Evolutionary conservation across 768 basidiomycete genomes (phyloP).

Genomic region (Tricholoma hemisulphureum): DNA sequence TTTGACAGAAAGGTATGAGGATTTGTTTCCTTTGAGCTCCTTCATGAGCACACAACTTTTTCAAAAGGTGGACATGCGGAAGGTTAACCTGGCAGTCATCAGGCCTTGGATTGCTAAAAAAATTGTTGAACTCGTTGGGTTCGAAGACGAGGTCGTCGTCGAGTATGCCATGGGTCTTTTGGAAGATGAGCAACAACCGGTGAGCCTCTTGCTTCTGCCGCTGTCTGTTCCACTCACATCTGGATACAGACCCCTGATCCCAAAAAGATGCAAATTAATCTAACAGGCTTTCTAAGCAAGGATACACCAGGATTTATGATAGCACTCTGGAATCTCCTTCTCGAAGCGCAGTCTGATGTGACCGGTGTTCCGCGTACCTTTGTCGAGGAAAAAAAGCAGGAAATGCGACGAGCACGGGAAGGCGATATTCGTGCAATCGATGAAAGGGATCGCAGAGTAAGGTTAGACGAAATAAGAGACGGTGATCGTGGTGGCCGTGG

Average conservation of each 20-base stretch:
- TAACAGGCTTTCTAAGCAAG: conserved; percentile 89
- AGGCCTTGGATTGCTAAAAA: conserved; percentile 95
- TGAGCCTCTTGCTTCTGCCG: conserved; percentile 34
- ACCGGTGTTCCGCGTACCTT: conserved; percentile 90
- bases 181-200: conserved; percentile 83
- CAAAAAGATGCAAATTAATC: conserved; percentile 91
- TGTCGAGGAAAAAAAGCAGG: conserved; percentile 89
- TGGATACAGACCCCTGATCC: conserved; percentile 77
- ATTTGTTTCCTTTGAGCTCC: background rate
- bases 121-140: conserved; percentile 83
- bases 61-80: conserved; percentile 84
- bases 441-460: conserved; percentile 66
- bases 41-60: background rate
- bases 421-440: conserved; percentile 64
- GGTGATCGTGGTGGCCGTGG: conserved; percentile 50
- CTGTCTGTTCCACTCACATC: background rate
- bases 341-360: conserved; percentile 87
- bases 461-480: conserved; percentile 68
- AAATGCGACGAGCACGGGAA: conserved; percentile 72
- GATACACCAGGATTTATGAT: conserved; percentile 87
- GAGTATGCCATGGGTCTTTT: conserved; percentile 95
- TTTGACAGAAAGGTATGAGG: conserved; percentile 78
- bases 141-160: conserved; percentile 96
- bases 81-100: conserved; percentile 91
- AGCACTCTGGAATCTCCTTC: conserved; percentile 84